These are phyloP conservation scores for Rubus idaeus DNA, from an alignment of 306 rosid species.

Conservation along the genomic window DNA sequence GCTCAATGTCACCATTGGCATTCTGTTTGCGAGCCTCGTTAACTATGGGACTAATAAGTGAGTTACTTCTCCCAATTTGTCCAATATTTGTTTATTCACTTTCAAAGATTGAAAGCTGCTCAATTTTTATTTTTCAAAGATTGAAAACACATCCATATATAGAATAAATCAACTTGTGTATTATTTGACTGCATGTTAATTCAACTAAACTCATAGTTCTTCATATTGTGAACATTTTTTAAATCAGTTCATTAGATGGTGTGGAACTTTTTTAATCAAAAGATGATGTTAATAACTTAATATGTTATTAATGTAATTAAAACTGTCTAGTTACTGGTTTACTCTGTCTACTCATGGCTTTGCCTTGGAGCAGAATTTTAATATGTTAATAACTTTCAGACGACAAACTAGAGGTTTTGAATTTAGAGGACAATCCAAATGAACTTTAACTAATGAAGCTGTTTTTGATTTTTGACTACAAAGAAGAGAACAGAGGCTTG, in stretches of 20 bases:
- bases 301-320: not conserved
- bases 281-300: too few relatives aligned
- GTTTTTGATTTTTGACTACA: not conserved
- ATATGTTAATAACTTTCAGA: not conserved
- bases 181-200: not conserved
- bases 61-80: not conserved
- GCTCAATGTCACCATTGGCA: constrained; percentile 76
- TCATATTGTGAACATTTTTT: not conserved
- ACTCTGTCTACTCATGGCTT: not conserved
- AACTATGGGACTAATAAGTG: constrained; percentile 77
- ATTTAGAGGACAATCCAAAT: not conserved
- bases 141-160: not conserved
- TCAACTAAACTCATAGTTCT: not conserved
- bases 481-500: not conserved
- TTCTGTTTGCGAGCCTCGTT: constrained; percentile 78
- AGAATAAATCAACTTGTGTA: not conserved
- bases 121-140: too few relatives aligned
- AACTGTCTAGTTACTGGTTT: not conserved
- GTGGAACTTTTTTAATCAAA: not conserved
- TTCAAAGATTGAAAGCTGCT: not conserved
- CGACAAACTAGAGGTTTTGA: not conserved
- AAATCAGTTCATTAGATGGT: not conserved
- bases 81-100: not conserved
- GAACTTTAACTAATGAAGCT: not conserved
- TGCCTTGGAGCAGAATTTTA: not conserved